Conservation (phyloP, 352 stramenopile genomes). For the Pythium aquatile region DNA sequence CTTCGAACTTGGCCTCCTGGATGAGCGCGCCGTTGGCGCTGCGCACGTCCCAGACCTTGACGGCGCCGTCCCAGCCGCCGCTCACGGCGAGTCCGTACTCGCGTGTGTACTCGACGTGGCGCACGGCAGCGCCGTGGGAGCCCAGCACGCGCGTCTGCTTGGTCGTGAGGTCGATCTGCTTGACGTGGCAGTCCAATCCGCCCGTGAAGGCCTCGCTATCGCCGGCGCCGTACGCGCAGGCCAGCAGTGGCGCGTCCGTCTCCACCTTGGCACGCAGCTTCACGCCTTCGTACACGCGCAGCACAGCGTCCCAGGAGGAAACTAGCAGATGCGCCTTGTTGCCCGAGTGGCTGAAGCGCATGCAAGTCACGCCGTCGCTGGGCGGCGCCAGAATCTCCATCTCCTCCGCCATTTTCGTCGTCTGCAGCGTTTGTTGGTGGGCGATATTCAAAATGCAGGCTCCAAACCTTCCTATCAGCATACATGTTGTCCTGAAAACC, state of each 20-base stretch:
- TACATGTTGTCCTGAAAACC: not conserved
- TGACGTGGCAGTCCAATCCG: constrained; percentile 64
- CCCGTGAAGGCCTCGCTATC: constrained; percentile 70
- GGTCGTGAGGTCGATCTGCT: constrained; percentile 56
- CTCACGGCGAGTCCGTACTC: constrained; percentile 56
- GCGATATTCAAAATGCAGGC: not conserved
- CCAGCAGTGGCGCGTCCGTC: constrained; percentile 66
- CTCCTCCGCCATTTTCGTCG: constrained; percentile 30
- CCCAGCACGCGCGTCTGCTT: constrained; percentile 37
- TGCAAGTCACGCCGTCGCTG: constrained; percentile 77
- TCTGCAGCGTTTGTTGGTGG: constrained; percentile 6
- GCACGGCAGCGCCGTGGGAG: constrained; percentile 47
- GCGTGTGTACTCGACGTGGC: constrained; percentile 54
- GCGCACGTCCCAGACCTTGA: constrained; percentile 69
- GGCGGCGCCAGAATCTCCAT: constrained; percentile 69
- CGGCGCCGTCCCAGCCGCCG: constrained; percentile 62
- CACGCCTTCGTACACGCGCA: constrained; percentile 71
- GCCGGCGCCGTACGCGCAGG: constrained; percentile 59
- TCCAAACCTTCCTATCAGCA: not conserved
- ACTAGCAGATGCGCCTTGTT: constrained; percentile 59
- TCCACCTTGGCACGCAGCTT: constrained; percentile 58
- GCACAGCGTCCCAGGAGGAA: constrained; percentile 71
- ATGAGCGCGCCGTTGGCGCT: constrained; percentile 51
- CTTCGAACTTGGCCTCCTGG: constrained; percentile 38
- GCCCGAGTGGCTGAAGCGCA: constrained; percentile 67